These are phyloP conservation scores for Medicago truncatula DNA, from an alignment of 306 rosid species.

Conservation along the genomic window DNA sequence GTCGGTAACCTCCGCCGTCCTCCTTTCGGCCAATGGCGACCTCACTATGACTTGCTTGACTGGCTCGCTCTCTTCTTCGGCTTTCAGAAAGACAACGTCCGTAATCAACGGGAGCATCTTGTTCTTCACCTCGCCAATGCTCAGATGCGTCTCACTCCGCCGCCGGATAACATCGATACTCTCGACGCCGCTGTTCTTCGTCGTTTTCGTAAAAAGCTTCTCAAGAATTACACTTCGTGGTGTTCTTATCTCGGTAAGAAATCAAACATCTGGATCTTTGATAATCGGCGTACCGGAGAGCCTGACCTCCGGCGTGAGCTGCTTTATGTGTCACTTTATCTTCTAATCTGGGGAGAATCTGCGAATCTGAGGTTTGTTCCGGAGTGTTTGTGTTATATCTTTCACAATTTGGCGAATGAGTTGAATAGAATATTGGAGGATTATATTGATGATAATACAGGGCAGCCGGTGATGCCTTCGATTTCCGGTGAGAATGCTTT, in stretches of 20 bases:
- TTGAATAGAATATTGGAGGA: constrained; percentile 81
- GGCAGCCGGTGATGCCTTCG: constrained; percentile 84
- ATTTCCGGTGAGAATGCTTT: constrained; percentile 80
- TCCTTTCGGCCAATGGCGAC: constrained; percentile 72
- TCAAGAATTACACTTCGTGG: constrained; percentile 77
- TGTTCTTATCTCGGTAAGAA: constrained; percentile 91
- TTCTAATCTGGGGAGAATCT: constrained; percentile 95
- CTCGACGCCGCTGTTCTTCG: constrained; percentile 73
- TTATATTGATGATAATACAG: constrained; percentile 85
- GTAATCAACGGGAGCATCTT: constrained; percentile 95
- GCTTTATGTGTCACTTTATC: constrained; percentile 77
- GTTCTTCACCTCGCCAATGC: constrained; percentile 95
- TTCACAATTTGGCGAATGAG: constrained; percentile 88
- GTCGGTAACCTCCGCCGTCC: constrained; percentile 81
- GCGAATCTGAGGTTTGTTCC: constrained; percentile 85
- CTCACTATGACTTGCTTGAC: constrained; percentile 80
- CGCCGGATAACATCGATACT: constrained; percentile 88
- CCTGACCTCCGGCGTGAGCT: constrained; percentile 81
- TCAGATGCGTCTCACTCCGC: constrained; percentile 93
- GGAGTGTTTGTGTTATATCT: constrained; percentile 84
- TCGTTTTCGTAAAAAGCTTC: constrained; percentile 76
- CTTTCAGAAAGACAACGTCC: constrained; percentile 82
- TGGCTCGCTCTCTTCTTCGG: constrained; percentile 92
- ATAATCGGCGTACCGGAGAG: constrained; percentile 58
- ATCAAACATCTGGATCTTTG: constrained; percentile 86